phyloP scores from a whole-genome alignment of 805 yeast genomes.

The Candida broadrunensis region DNA sequence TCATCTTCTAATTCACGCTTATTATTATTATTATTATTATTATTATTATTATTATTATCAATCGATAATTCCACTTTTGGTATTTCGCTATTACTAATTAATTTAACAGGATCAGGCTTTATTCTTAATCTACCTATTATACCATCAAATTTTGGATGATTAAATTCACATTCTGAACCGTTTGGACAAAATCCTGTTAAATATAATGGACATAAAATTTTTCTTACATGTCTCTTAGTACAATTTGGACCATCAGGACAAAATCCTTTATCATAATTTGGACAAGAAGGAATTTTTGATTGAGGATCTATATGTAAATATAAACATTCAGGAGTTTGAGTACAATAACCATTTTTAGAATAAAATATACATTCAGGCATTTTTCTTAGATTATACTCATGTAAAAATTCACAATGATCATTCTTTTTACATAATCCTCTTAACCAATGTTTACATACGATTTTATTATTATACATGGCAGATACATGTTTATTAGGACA shows the following conservation, averaged over 20 bases:
- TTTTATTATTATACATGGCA: constrained; percentile 46
- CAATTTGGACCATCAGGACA: constrained; percentile 92
- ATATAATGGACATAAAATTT: constrained; percentile 72
- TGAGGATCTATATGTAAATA: constrained; percentile 90
- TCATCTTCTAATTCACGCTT: background rate
- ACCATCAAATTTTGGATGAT: constrained; percentile 78
- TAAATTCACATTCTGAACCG: constrained; percentile 72
- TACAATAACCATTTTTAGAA: constrained; percentile 79
- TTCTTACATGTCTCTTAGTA: constrained; percentile 73
- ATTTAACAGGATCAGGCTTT: constrained; percentile 28
- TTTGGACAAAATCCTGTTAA: constrained; percentile 91
- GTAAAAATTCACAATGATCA: constrained; percentile 92
- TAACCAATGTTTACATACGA: constrained; percentile 98
- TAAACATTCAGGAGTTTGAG: constrained; percentile 91
- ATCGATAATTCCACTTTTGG: background rate
- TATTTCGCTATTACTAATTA: constrained; percentile 1
- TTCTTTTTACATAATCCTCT: constrained; percentile 96
- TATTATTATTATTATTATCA: background rate
- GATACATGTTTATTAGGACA: constrained; percentile 87
- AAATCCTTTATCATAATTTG: constrained; percentile 80
- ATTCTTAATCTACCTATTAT: constrained; percentile 41
- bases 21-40: background rate
- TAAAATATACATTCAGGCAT: constrained; percentile 97
- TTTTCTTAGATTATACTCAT: constrained; percentile 87
- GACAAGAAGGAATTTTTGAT: constrained; percentile 84